Evolutionary conservation across 2,329 filamentous ascomycete species (phyloP).

Genomic region (Aspergillus tubingensis): DNA sequence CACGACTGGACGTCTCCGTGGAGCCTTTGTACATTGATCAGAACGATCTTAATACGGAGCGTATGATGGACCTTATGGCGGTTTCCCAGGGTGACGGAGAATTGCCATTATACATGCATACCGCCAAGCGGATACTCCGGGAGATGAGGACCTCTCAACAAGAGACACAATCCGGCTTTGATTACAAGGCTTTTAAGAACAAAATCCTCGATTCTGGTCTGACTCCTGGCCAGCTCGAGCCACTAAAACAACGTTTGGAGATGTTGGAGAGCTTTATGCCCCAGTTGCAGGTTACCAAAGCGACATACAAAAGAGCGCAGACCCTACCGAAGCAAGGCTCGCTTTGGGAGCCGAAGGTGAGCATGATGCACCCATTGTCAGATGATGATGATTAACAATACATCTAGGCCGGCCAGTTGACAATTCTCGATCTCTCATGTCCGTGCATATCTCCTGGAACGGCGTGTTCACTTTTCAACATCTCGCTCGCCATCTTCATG

Average conservation of each 20-base stretch:
- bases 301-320: not conserved
- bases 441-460: constrained; percentile 23
- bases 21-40: constrained; percentile 56
- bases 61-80: constrained; percentile 64
- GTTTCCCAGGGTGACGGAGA: constrained; percentile 45
- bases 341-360: constrained; percentile 17
- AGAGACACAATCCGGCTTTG: constrained; percentile 41
- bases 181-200: constrained; percentile 53
- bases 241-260: constrained; percentile 23
- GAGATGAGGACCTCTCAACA: constrained; percentile 52
- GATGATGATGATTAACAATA: not conserved
- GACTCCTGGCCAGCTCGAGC: constrained; percentile 16
- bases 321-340: not conserved
- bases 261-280: constrained; percentile 27
- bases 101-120: constrained; percentile 60
- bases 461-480: constrained; percentile 25
- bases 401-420: constrained; percentile 16
- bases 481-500: constrained; percentile 25
- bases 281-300: not conserved
- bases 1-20: constrained; percentile 49
- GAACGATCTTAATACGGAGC: constrained; percentile 56
- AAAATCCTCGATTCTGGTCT: constrained; percentile 8
- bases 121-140: constrained; percentile 58
- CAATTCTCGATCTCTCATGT: constrained; percentile 25
- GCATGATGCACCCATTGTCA: not conserved